These are phyloP conservation scores for Tephrocybe sp. DNA, from an alignment of 768 basidiomycete genomes.

Conservation along the genomic window DNA sequence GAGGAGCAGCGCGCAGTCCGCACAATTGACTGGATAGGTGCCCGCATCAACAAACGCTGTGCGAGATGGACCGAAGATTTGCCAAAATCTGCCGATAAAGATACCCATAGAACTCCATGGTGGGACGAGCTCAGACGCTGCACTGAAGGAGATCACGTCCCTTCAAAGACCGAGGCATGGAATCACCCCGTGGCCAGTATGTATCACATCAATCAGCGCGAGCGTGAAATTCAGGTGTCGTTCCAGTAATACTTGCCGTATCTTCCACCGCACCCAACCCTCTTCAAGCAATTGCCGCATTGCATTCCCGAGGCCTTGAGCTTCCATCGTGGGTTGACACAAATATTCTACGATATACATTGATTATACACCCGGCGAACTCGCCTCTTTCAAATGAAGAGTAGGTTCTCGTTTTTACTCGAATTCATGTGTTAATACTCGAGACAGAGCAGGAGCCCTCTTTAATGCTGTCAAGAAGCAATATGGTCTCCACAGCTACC, in stretches of 20 bases:
- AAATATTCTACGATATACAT: conserved; percentile 66
- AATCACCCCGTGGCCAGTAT: conserved; percentile 82
- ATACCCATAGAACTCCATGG: conserved; percentile 65
- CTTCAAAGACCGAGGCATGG: conserved; percentile 76
- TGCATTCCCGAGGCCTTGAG: conserved; percentile 67
- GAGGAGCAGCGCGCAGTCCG: conserved; percentile 78
- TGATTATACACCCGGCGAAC: conserved; percentile 73
- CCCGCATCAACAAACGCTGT: conserved; percentile 63
- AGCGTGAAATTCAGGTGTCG: conserved; percentile 9
- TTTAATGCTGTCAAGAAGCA: conserved; percentile 90
- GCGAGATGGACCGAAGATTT: conserved; percentile 72
- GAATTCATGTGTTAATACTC: neutral
- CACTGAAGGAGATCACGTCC: conserved; percentile 74
- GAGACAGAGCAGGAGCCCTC: conserved; percentile 65
- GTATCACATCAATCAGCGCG: conserved; percentile 29
- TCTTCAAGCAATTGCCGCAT: conserved; percentile 71
- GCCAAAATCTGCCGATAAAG: conserved; percentile 43
- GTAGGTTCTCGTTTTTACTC: conserved; percentile 49
- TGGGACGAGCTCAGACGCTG: conserved; percentile 85
- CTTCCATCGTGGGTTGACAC: conserved; percentile 84
- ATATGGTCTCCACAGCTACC: conserved; percentile 74
- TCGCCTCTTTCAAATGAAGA: conserved; percentile 78
- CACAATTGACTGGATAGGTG: conserved; percentile 85
- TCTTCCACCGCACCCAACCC: conserved; percentile 84
- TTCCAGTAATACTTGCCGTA: conserved; percentile 76